phyloP scores from a whole-genome alignment of 2,329 filamentous ascomycete genomes.

The Sordariomycetes sp. region DNA sequence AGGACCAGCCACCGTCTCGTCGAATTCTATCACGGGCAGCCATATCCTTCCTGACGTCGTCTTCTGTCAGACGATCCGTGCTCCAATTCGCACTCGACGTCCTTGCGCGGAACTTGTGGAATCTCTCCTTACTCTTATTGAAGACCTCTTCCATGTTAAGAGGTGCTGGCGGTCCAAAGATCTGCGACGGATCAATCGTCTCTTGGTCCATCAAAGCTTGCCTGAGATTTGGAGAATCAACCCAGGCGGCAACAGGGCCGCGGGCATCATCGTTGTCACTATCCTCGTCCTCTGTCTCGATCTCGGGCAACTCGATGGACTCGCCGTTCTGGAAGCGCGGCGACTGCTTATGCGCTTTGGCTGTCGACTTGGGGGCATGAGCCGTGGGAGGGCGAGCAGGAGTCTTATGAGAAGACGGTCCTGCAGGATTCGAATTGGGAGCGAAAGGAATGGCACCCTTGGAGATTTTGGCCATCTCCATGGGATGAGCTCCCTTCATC shows the following conservation, averaged over 20 bases:
- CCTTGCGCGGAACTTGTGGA: constrained; percentile 80
- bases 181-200: constrained; percentile 68
- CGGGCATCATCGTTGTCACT: constrained; percentile 48
- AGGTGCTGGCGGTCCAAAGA: constrained; percentile 83
- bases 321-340: constrained; percentile 86
- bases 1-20: constrained; percentile 79
- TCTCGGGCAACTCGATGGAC: constrained; percentile 85
- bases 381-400: constrained; percentile 46
- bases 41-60: constrained; percentile 74
- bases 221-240: constrained; percentile 75
- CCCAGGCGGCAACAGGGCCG: constrained; percentile 59
- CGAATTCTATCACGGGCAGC: constrained; percentile 71
- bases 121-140: constrained; percentile 73
- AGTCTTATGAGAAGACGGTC: constrained; percentile 53
- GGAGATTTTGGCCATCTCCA: constrained; percentile 81
- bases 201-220: constrained; percentile 73
- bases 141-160: constrained; percentile 97
- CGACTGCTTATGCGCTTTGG: constrained; percentile 58
- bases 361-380: constrained; percentile 38
- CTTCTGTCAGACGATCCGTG: constrained; percentile 75
- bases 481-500: constrained; percentile 54
- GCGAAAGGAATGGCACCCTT: constrained; percentile 89
- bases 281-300: constrained; percentile 89
- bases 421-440: constrained; percentile 50
- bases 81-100: constrained; percentile 96